Conservation (phyloP, 2,329 filamentous ascomycete species). For the Triangularia setosa region DNA sequence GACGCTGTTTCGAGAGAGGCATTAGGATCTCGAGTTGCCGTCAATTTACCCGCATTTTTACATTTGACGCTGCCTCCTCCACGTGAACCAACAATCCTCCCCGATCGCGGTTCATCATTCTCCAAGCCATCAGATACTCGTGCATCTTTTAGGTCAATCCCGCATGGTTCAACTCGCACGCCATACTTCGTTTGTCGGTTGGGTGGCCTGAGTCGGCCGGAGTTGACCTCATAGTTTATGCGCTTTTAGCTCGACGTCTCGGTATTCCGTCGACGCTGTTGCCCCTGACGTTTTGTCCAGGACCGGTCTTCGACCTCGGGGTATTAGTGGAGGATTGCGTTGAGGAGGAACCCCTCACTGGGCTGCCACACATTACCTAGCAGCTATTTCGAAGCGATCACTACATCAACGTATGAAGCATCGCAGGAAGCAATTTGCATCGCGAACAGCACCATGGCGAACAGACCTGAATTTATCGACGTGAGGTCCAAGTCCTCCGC, state of each 20-base stretch:
- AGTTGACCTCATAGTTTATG: slow-evolving; percentile 30
- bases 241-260: slow-evolving; percentile 13
- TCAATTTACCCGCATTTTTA: slow-evolving; percentile 9
- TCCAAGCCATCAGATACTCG: slow-evolving; percentile 6
- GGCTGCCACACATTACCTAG: neutral
- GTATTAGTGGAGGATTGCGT: neutral
- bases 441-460: slow-evolving; percentile 41
- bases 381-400: neutral
- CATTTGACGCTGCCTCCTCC: neutral
- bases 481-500: slow-evolving; percentile 54
- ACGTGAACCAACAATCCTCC: neutral
- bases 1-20: slow-evolving; percentile 18
- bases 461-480: slow-evolving; percentile 56
- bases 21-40: slow-evolving; percentile 8
- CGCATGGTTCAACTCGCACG: slow-evolving; percentile 16
- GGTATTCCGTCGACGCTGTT: slow-evolving; percentile 4
- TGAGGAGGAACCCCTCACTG: neutral
- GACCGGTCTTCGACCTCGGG: neutral
- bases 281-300: slow-evolving; percentile 11
- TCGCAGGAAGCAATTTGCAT: neutral
- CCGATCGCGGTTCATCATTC: slow-evolving; percentile 4
- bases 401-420: slow-evolving; percentile 7
- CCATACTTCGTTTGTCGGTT: slow-evolving; percentile 9
- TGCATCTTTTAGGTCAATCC: slow-evolving; percentile 20
- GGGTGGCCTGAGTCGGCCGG: slow-evolving; percentile 16